Percentiles rank a stretch among this genome's conserved stretches.
phyloP scores from a whole-genome alignment of 257 asterid species.

The Primulina tabacum region DNA sequence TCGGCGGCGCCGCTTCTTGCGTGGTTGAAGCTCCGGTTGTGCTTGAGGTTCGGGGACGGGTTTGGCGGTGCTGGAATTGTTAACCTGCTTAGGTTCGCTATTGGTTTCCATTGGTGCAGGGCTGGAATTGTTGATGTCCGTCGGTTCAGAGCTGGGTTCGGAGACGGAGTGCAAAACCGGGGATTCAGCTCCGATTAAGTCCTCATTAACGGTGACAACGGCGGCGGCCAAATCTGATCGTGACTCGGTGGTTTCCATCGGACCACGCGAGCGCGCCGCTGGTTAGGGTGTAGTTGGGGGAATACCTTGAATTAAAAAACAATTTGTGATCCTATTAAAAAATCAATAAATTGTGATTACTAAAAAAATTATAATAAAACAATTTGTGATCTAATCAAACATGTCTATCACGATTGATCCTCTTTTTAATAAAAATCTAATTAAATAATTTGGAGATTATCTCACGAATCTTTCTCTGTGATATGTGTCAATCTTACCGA shows the following conservation, averaged over 20 bases:
- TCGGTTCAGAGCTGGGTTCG: not conserved
- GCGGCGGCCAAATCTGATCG: too few relatives aligned
- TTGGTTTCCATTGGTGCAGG: not conserved
- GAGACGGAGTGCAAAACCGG: not conserved
- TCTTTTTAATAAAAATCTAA: too few relatives aligned
- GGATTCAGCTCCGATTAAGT: not conserved
- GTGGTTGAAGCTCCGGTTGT: constrained; percentile 43
- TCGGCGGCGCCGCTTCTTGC: constrained; percentile 83
- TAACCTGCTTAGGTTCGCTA: constrained; percentile 27
- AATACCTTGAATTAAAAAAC: too few relatives aligned
- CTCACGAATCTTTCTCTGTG: too few relatives aligned
- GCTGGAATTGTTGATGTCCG: not conserved
- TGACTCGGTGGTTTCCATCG: not conserved
- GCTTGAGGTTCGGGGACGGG: constrained; percentile 24
- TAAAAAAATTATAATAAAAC: too few relatives aligned
- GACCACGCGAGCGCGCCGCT: not conserved
- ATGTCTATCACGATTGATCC: too few relatives aligned
- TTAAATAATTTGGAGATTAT: too few relatives aligned
- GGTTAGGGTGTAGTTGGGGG: not conserved
- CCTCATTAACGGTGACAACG: not conserved
- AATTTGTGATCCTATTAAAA: too few relatives aligned
- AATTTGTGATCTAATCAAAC: too few relatives aligned
- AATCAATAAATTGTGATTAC: too few relatives aligned
- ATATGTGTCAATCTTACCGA: too few relatives aligned
- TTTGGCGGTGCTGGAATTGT: constrained; percentile 22